A percentile compares a stretch with the other conserved stretches of the same genome.
Conservation (phyloP, 2,329 filamentous ascomycete genomes). For the Talaromyces sp. region DNA sequence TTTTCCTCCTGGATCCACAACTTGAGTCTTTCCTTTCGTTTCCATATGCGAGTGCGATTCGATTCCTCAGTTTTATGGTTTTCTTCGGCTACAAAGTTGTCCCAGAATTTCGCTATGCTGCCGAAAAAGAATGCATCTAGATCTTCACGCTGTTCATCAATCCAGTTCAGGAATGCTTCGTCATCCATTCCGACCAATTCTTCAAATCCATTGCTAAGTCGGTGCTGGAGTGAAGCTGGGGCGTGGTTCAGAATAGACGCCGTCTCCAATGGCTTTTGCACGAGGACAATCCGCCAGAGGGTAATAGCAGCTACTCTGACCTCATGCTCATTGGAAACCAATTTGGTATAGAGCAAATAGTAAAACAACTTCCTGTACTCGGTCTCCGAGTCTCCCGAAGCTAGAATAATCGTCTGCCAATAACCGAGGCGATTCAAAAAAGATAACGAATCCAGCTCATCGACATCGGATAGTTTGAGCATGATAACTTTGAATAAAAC, state of each 20-base stretch:
- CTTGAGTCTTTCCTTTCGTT: conserved; percentile 75
- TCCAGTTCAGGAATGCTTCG: conserved; percentile 79
- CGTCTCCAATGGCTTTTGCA: conserved; percentile 86
- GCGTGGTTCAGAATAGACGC: conserved; percentile 67
- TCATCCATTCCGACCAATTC: conserved; percentile 85
- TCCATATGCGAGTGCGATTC: conserved; percentile 62
- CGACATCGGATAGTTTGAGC: conserved; percentile 75
- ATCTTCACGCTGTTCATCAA: conserved; percentile 72
- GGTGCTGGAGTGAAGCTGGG: conserved; percentile 63
- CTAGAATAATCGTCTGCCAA: conserved; percentile 89
- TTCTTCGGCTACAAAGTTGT: conserved; percentile 76
- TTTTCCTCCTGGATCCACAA: conserved; percentile 70
- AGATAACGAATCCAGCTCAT: conserved; percentile 61
- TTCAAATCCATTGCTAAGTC: conserved; percentile 71
- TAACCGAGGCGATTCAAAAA: conserved; percentile 85
- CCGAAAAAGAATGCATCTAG: conserved; percentile 80
- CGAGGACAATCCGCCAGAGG: conserved; percentile 84
- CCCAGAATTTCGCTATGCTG: conserved; percentile 76
- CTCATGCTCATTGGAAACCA: conserved; percentile 63
- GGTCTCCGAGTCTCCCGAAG: conserved; percentile 70
- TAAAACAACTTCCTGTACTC: conserved; percentile 80
- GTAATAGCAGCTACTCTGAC: conserved; percentile 74
- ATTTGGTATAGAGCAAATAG: conserved; percentile 86
- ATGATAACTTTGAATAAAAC: conserved; percentile 76
- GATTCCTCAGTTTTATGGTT: conserved; percentile 76